A percentile compares a stretch with the other conserved stretches of the same genome.
Evolutionary conservation across 257 asterid species (phyloP).

Genomic region (Datura wrightii): DNA sequence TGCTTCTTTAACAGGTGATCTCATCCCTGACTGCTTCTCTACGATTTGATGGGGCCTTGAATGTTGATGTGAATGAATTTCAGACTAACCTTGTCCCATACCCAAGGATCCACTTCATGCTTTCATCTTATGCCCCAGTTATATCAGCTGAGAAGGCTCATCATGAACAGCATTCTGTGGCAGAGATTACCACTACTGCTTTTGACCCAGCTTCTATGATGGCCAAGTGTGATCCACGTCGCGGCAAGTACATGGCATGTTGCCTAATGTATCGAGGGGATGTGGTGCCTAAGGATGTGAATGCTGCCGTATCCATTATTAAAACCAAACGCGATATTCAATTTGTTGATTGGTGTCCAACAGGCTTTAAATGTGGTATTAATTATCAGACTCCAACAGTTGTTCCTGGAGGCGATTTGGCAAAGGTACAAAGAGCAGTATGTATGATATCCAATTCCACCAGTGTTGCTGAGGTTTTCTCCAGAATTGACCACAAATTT

Average conservation of each 20-base stretch:
- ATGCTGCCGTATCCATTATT: conserved; percentile 28
- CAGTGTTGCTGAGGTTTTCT: conserved; percentile 33
- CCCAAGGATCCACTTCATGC: conserved; percentile 37
- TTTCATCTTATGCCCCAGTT: conserved; percentile 32
- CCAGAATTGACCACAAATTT: conserved; percentile 31
- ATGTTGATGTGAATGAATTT: conserved; percentile 32
- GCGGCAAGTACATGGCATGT: conserved; percentile 33
- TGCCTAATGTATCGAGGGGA: conserved; percentile 36
- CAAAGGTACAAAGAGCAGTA: conserved; percentile 32
- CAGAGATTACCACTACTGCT: conserved; percentile 35
- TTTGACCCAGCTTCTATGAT: conserved; percentile 34
- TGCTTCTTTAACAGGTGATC: background rate
- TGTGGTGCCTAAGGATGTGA: conserved; percentile 33
- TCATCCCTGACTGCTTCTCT: conserved; percentile 34
- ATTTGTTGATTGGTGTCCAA: conserved; percentile 35
- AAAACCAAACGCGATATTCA: conserved; percentile 28
- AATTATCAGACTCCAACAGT: conserved; percentile 32
- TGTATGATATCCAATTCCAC: conserved; percentile 35
- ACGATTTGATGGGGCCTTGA: conserved; percentile 33
- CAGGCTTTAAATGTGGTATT: conserved; percentile 33
- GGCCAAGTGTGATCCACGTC: conserved; percentile 35
- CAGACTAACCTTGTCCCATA: conserved; percentile 34
- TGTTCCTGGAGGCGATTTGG: conserved; percentile 32
- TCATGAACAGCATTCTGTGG: conserved; percentile 31
- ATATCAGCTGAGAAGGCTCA: conserved; percentile 31